phyloP scores from a whole-genome alignment of 768 basidiomycete genomes.

The Tricholoma sp. region DNA sequence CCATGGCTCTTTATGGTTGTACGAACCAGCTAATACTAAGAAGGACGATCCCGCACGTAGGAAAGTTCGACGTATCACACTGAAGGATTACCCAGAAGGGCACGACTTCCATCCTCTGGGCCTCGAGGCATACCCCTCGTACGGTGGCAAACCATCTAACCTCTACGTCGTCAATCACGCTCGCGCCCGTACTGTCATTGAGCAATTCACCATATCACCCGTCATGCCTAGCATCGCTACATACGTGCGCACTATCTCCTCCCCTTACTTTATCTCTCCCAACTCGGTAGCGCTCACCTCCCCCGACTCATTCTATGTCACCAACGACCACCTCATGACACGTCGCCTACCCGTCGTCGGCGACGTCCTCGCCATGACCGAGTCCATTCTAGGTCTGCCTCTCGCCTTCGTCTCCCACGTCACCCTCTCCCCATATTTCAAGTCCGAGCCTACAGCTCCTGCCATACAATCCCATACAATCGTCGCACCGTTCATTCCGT shows the following conservation, averaged over 20 bases:
- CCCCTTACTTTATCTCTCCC: constrained; percentile 55
- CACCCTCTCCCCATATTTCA: constrained; percentile 28
- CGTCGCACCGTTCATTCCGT: constrained; percentile 47
- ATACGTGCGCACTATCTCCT: constrained; percentile 57
- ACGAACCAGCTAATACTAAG: constrained; percentile 22
- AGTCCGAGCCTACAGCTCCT: constrained; percentile 3
- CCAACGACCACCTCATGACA: constrained; percentile 69
- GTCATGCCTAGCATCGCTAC: constrained; percentile 35
- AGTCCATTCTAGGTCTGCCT: constrained; percentile 53
- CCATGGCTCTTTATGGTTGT: constrained; percentile 59
- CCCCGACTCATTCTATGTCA: constrained; percentile 64
- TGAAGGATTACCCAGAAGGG: constrained; percentile 47
- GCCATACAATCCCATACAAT: constrained; percentile 32
- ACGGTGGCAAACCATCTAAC: constrained; percentile 42
- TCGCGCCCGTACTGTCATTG: constrained; percentile 53
- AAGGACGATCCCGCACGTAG: constrained; percentile 5
- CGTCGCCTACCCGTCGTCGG: constrained; percentile 55
- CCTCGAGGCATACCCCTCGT: constrained; percentile 50
- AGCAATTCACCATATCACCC: constrained; percentile 58
- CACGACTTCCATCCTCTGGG: constrained; percentile 76
- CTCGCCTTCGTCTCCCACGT: constrained; percentile 57
- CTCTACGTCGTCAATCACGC: constrained; percentile 72
- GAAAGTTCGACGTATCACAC: constrained; percentile 32
- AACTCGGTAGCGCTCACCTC: constrained; percentile 65
- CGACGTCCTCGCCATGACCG: constrained; percentile 44